These are phyloP conservation scores for Datisca glomerata DNA, from an alignment of 306 rosid genomes.

Conservation along the genomic window DNA sequence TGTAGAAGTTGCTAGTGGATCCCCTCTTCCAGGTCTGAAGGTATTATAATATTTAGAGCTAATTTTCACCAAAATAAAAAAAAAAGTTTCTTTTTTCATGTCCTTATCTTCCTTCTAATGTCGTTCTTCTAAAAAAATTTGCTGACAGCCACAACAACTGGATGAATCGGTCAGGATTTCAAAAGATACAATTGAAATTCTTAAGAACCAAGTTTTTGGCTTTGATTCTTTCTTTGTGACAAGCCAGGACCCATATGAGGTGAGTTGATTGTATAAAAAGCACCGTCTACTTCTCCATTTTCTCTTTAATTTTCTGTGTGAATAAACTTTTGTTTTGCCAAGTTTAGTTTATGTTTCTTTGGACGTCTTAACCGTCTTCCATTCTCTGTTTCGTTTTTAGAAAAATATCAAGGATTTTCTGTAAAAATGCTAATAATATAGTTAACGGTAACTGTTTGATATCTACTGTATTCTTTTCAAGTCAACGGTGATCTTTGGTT, in stretches of 20 bases:
- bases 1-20: conserved; percentile 76
- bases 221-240: conserved; percentile 91
- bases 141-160: conserved; percentile 72
- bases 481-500: no score
- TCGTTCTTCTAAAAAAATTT: conserved; percentile 12
- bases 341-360: no score
- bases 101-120: conserved; percentile 14
- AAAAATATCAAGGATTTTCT: no score
- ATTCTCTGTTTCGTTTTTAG: no score
- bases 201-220: conserved; percentile 84
- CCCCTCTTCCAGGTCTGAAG: conserved; percentile 99
- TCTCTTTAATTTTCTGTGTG: no score
- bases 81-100: conserved; percentile 9
- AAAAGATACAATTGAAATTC: conserved; percentile 68
- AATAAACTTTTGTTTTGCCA: no score
- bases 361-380: no score
- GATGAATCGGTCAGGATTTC: conserved; percentile 66
- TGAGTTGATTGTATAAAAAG: conserved; percentile 14
- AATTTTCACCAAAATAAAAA: neutral
- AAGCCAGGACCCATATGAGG: conserved; percentile 94
- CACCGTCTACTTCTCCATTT: neutral
- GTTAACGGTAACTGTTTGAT: no score
- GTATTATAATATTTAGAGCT: conserved; percentile 38
- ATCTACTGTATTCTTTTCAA: no score
- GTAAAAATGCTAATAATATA: no score